A percentile compares a stretch with the other conserved stretches of the same genome.
phyloP scores from a whole-genome alignment of 108 stramenopile species.

The Tribonema minus region DNA sequence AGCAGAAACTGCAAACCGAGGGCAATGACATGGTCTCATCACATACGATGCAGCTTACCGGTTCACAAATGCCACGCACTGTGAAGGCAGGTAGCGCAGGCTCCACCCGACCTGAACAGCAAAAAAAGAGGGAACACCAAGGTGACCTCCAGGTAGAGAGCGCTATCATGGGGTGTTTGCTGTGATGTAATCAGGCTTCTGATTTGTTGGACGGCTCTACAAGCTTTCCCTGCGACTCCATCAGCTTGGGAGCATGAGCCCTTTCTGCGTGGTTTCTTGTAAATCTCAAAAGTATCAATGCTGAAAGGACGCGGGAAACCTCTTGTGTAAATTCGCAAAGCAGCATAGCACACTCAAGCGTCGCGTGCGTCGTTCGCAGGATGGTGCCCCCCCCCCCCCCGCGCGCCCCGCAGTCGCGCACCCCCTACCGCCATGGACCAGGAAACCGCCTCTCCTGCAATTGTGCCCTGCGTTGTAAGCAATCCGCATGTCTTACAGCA shows the following conservation, averaged over 20 bases:
- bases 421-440: not conserved
- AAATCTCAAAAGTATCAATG: no score
- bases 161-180: not conserved
- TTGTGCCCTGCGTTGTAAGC: no score
- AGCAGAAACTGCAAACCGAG: no score
- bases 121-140: not conserved
- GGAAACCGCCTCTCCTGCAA: not conserved
- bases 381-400: no score
- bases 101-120: not conserved
- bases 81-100: not conserved
- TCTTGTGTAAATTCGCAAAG: no score
- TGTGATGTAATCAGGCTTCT: not conserved
- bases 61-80: not conserved
- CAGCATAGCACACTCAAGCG: no score
- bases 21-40: no score
- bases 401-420: not conserved
- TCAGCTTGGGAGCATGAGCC: not conserved
- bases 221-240: not conserved
- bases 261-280: not conserved
- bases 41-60: not conserved
- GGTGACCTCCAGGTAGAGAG: not conserved
- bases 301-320: no score
- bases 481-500: no score
- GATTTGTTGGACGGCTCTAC: not conserved
- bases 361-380: no score